Conservation (phyloP, 495 filamentous ascomycete genomes). For the Delitschia confertaspora region DNA sequence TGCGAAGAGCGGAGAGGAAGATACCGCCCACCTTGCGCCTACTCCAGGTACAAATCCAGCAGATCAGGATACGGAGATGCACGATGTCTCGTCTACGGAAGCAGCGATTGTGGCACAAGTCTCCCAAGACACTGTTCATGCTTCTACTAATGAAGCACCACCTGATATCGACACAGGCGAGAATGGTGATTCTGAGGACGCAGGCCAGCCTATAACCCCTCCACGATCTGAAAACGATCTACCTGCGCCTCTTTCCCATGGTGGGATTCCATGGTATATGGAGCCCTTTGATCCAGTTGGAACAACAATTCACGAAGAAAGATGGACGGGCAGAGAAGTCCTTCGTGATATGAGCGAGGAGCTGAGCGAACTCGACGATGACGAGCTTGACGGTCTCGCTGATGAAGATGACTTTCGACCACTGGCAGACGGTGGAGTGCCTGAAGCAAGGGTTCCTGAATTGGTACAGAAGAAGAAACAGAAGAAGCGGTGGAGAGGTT, state of each 20-base stretch:
- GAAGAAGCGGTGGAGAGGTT: conserved; percentile 21
- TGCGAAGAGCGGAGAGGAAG: conserved; percentile 27
- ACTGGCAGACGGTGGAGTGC: conserved; percentile 11
- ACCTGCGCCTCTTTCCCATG: conserved; percentile 51
- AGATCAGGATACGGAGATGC: conserved; percentile 17
- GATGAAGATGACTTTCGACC: conserved; percentile 28
- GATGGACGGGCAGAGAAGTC: conserved; percentile 67
- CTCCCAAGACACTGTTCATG: conserved; percentile 7
- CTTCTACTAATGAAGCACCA: conserved; percentile 1
- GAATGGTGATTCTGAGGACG: background rate
- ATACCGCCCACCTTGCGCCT: conserved; percentile 26
- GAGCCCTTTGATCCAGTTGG: conserved; percentile 69
- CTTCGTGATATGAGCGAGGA: conserved; percentile 75
- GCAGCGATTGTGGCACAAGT: conserved; percentile 22
- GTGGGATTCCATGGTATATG: conserved; percentile 84
- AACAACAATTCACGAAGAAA: conserved; percentile 65
- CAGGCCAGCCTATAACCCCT: conserved; percentile 36
- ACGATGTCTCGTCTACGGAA: conserved; percentile 21
- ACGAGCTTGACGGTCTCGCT: conserved; percentile 61
- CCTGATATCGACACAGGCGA: conserved; percentile 10
- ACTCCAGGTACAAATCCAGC: conserved; percentile 26
- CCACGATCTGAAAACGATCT: conserved; percentile 41
- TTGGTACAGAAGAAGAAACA: conserved; percentile 15
- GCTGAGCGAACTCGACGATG: conserved; percentile 80
- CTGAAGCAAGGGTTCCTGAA: conserved; percentile 17